phyloP scores from a whole-genome alignment of 2,329 filamentous ascomycete genomes.

The Aureobasidium sp. region DNA sequence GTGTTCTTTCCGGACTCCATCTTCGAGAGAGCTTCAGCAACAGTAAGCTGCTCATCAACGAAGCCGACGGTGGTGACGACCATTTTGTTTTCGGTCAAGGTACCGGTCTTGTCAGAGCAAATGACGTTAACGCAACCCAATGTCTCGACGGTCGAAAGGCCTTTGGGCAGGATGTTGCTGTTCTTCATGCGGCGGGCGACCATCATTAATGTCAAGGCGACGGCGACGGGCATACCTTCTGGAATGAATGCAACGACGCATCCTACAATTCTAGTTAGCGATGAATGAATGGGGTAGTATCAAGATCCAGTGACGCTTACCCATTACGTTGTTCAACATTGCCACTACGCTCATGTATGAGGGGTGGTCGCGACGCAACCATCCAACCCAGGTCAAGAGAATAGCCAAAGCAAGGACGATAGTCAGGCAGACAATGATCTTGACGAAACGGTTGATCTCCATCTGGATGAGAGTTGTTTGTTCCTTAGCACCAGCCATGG shows the following conservation, averaged over 20 bases:
- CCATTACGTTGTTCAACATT: conserved; percentile 41
- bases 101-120: conserved; percentile 38
- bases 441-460: conserved; percentile 38
- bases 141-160: conserved; percentile 35
- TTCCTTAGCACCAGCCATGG: conserved; percentile 31
- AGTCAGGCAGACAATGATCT: conserved; percentile 34
- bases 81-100: conserved; percentile 39
- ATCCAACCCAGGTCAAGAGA: conserved; percentile 38
- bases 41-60: conserved; percentile 26
- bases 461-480: conserved; percentile 33
- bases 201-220: conserved; percentile 33
- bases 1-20: conserved; percentile 19
- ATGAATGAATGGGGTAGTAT: neutral
- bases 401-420: conserved; percentile 32
- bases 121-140: conserved; percentile 38
- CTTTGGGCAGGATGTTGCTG: conserved; percentile 35
- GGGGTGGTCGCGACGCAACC: conserved; percentile 31
- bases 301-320: conserved; percentile 6
- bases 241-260: conserved; percentile 24
- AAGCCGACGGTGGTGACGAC: conserved; percentile 32
- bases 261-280: neutral
- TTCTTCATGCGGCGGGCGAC: conserved; percentile 37
- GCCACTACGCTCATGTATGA: conserved; percentile 35
- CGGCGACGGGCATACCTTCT: conserved; percentile 23
- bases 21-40: conserved; percentile 16